Evolutionary conservation across 495 filamentous ascomycete genomes (phyloP), one percentile per base, ranked within the genome.

Genomic region (Lasiosphaeria ovina): DNA sequence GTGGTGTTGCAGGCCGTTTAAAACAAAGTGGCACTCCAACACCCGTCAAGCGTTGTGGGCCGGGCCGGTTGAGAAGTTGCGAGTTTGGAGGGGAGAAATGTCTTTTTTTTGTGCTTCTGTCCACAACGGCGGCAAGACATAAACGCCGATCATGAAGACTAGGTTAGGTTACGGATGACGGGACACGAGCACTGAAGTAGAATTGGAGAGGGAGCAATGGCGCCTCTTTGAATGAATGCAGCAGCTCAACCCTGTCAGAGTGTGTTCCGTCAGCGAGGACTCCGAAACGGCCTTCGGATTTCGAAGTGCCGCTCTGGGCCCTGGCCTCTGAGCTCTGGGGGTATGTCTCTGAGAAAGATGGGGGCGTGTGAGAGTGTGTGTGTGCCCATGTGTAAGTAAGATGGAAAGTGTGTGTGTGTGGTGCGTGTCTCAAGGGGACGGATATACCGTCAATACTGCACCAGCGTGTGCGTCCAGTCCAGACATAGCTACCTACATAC

Each of bases 151-250:
- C 32, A 11, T 1, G 49, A 47, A 31, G 17, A 56, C 10, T 49
- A 40, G 54, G 11, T 24, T 24, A 48, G 40, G n/a, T n/a, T 49
- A 51, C 34, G 17, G 17, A 33, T 40, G 38, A 49, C 40, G 24
- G 24, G 24, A 2, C 24, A n/a, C 12, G 44, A 4, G 12, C 16
- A n/a, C 7, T 42, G 38, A 14, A 42, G 14, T 14, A 42, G 38
- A 9, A 42, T 5, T 14, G 6, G 12, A n/a, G 38, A 51, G 45
- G 35, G 56, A 58, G 32, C 45, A 58, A 32, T 58, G 44, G 34
- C 55, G 45, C 47, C 56, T 58, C 56, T 40, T 52, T 51, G 56
- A 33, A 51, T 24, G 32, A 32, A 51, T 51, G n/a, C 49, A 35
- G 11, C 49, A 51, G 16, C 17, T 32, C 24, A 51, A 24, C 17